Conservation (phyloP, 257 asterid species). For the Anisodus acutangulus region DNA sequence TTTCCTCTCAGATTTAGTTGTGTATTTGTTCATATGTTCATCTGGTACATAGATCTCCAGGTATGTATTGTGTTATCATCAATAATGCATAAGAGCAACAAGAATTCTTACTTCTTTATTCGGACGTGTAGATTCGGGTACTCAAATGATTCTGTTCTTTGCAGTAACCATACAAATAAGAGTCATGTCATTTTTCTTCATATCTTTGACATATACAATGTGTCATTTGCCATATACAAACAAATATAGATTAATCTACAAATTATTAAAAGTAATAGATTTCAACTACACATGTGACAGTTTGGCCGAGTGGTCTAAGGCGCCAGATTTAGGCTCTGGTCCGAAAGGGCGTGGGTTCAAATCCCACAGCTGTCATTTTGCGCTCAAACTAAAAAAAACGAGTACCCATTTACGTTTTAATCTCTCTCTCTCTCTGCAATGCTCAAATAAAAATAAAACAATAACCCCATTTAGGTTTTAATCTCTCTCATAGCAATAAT, state of each 20-base stretch:
- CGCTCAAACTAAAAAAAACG: too few species aligned
- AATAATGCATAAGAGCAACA: not conserved
- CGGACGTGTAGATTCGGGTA: not conserved
- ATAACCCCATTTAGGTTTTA: too few species aligned
- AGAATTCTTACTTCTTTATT: not conserved
- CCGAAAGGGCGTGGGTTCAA: conserved; percentile 99
- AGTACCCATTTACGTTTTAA: too few species aligned
- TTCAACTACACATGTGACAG: conserved; percentile 45
- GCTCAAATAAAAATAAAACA: too few species aligned
- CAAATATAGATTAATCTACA: too few species aligned
- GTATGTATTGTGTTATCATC: not conserved
- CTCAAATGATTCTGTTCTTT: not conserved
- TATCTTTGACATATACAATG: not conserved
- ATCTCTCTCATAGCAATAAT: too few species aligned
- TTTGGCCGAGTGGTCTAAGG: conserved; percentile 99
- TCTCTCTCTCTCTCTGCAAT: too few species aligned
- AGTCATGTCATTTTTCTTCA: not conserved
- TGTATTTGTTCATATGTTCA: conserved; percentile 1
- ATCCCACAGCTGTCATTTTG: conserved; percentile 92
- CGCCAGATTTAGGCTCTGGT: conserved; percentile 99
- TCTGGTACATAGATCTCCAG: not conserved
- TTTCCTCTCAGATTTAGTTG: not conserved
- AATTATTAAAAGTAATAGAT: too few species aligned
- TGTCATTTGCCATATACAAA: not conserved
- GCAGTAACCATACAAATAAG: not conserved